These are phyloP conservation scores for Mycena capillaripes DNA, from an alignment of 768 basidiomycete genomes.

Conservation along the genomic window DNA sequence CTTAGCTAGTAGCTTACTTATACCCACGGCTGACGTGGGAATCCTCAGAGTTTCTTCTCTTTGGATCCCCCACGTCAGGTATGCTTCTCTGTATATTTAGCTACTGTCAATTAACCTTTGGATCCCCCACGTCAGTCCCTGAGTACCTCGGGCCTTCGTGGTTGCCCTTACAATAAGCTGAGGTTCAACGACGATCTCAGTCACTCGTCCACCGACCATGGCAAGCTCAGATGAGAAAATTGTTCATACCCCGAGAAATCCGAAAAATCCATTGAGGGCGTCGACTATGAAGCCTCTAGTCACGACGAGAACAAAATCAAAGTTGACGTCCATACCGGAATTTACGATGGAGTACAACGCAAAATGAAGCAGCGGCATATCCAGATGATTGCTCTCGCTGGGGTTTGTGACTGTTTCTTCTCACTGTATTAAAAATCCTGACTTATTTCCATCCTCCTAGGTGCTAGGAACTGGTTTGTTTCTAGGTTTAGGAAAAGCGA, in stretches of 20 bases:
- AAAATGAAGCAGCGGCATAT: conserved; percentile 33
- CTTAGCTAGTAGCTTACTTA: too few relatives aligned
- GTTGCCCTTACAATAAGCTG: too few relatives aligned
- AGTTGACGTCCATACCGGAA: conserved; percentile 23
- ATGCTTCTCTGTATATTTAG: too few relatives aligned
- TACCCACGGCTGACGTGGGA: too few relatives aligned
- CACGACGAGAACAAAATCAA: conserved; percentile 13
- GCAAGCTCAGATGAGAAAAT: not conserved
- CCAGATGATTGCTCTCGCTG: conserved; percentile 34
- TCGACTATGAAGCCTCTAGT: not conserved
- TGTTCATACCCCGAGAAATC: not conserved
- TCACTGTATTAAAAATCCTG: not conserved
- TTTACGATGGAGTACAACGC: conserved; percentile 27
- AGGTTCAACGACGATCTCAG: too few relatives aligned
- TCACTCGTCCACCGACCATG: not conserved
- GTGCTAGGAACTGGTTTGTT: conserved; percentile 72
- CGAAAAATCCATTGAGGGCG: not conserved
- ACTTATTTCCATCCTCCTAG: conserved; percentile 39
- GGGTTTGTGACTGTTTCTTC: not conserved
- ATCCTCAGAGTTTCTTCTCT: too few relatives aligned
- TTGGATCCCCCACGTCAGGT: too few relatives aligned
- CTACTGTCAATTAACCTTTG: too few relatives aligned
- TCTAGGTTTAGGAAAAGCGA: conserved; percentile 63
- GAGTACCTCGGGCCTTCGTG: too few relatives aligned
- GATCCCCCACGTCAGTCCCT: too few relatives aligned